Conservation (phyloP, 108 stramenopile genomes). For the Cylindrotheca fusiformis region DNA sequence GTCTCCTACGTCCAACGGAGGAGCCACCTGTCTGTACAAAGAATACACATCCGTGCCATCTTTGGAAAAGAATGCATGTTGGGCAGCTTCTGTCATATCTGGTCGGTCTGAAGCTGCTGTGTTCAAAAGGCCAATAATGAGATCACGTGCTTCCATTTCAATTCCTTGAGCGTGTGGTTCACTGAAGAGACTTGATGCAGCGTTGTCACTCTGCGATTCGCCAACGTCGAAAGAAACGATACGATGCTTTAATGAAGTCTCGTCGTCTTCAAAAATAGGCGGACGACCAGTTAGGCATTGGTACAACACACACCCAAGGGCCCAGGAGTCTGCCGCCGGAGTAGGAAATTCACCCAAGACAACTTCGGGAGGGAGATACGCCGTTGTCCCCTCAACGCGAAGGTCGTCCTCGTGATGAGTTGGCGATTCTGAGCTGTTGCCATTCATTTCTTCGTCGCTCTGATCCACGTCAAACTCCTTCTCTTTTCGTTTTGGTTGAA, state of each 20-base stretch:
- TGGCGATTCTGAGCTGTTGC: constrained; percentile 1
- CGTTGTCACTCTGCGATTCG: constrained; percentile 13
- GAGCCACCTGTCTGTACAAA: constrained; percentile 50
- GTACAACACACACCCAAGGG: constrained; percentile 94
- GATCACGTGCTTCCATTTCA: constrained; percentile 33
- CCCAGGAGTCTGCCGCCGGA: constrained; percentile 91
- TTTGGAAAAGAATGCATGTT: constrained; percentile 48
- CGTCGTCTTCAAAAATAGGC: constrained; percentile 83
- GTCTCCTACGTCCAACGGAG: constrained; percentile 61
- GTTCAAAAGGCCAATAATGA: constrained; percentile 51
- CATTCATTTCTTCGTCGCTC: constrained; percentile 15
- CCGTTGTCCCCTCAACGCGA: constrained; percentile 95
- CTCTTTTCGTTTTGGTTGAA: constrained; percentile 9
- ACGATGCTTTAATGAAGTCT: constrained; percentile 59
- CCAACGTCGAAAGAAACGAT: constrained; percentile 80
- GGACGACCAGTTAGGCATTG: constrained; percentile 91
- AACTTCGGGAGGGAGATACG: constrained; percentile 96
- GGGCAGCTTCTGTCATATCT: constrained; percentile 47
- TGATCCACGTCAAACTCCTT: constrained; percentile 20
- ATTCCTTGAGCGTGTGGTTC: constrained; percentile 32
- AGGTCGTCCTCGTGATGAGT: constrained; percentile 52
- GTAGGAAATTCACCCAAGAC: constrained; percentile 77
- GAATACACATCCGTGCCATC: constrained; percentile 57
- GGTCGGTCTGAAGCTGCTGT: constrained; percentile 45
- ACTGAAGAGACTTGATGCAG: constrained; percentile 36